These are phyloP conservation scores for Debaryomyces sp. DNA, from an alignment of 1,139 yeast genomes.

Conservation along the genomic window DNA sequence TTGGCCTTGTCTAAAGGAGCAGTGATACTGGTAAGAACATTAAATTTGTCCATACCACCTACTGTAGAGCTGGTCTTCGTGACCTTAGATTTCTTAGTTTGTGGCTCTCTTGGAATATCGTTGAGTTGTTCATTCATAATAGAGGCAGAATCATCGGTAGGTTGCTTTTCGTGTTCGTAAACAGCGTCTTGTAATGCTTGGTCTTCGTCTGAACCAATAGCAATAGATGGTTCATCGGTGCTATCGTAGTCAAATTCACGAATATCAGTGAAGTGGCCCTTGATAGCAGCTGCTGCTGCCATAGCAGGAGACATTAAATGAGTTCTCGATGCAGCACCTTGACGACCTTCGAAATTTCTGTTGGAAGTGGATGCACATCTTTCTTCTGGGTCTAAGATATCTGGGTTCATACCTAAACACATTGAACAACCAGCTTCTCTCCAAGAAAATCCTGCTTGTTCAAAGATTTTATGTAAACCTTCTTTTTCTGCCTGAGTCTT, in stretches of 20 bases:
- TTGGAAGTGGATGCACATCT: conserved; percentile 98
- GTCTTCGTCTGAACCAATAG: conserved; percentile 59
- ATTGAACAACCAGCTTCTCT: conserved; percentile 99
- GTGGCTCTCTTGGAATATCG: conserved; percentile 58
- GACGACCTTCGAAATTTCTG: conserved; percentile 99
- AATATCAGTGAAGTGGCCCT: conserved; percentile 88
- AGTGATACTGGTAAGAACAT: conserved; percentile 77
- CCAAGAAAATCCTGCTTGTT: conserved; percentile 95
- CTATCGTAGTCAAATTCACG: conserved; percentile 72
- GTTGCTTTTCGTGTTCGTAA: conserved; percentile 69
- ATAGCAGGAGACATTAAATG: conserved; percentile 98
- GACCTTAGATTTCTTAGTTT: conserved; percentile 26
- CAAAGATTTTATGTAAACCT: conserved; percentile 89
- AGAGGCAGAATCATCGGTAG: conserved; percentile 38
- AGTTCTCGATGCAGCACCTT: conserved; percentile 95
- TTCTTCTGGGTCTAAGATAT: conserved; percentile 89
- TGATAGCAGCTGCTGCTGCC: conserved; percentile 99
- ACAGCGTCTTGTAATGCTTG: conserved; percentile 67
- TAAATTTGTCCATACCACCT: conserved; percentile 78
- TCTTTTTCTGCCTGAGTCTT: conserved; percentile 92
- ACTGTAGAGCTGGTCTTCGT: conserved; percentile 31
- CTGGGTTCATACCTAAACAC: conserved; percentile 99
- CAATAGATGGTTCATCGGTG: conserved; percentile 62
- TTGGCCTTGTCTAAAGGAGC: conserved; percentile 95
- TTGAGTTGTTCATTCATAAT: conserved; percentile 51